Evolutionary conservation across 257 asterid species (phyloP), one percentile per base, ranked within the genome.

Genomic region (Hygrophila difformis): DNA sequence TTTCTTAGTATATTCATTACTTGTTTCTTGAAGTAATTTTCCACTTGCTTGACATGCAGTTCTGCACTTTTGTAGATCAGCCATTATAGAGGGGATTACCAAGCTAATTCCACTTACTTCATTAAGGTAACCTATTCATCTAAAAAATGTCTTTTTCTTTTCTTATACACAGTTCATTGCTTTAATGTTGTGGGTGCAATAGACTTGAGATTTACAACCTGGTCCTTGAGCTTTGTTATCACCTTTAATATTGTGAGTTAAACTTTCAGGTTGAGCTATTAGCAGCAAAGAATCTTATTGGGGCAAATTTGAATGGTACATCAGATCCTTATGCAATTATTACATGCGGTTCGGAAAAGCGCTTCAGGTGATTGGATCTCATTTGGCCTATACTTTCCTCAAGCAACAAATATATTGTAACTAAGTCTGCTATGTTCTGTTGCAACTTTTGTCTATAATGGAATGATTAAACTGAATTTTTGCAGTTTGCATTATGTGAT

Each of bases 301-400:
- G 86, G 60, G 92, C 86, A 44, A 86, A 82, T 68, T 58, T 86
- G 53, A 85, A 80, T 68, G 92, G 96, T 61, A 78, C 93, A 29
- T 77, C 96, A 47, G 96, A 86, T 80, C 94, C 98, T 61, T 91
- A 82, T 70, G 96, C 88, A 55, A 76, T 86, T 55, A 76, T 91
- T 44, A 72, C 87, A 44, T 86, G 96, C 63, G 92, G 93, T 55
- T 55, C 73, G 16, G 85, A 85, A 62, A 89, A 85, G 71, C 76
- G 89, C 55, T 82, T 85, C 66, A 91, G 98, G 98, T 89, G 60
- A 71, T 58, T 64, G 56, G 54, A n/a, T n/a, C n/a, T n/a, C n/a
- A n/a, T n/a, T n/a, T n/a, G n/a, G n/a, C n/a, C n/a, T n/a, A n/a
- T n/a, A n/a, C n/a, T n/a, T n/a, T n/a, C n/a, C n/a, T n/a, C n/a